These are phyloP conservation scores for Linnemannia hyalina DNA, from an alignment of 192 early-diverging fungal species.

Conservation along the genomic window DNA sequence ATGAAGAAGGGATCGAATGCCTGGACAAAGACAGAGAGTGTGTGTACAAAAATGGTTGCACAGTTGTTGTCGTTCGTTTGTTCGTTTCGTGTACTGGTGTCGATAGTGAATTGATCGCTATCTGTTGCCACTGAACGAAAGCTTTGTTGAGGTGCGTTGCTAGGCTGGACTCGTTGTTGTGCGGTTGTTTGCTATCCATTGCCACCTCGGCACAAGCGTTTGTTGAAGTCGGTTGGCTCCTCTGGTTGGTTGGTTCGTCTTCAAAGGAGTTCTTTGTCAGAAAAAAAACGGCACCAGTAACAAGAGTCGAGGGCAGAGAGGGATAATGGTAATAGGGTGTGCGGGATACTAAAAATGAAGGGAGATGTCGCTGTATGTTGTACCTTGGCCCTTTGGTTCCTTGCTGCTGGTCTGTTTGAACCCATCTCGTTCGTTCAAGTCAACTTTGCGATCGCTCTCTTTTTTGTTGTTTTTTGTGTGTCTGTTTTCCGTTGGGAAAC, in stretches of 20 bases:
- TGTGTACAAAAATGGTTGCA: not conserved
- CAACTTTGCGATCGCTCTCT: not conserved
- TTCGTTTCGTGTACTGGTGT: not conserved
- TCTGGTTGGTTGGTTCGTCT: not conserved
- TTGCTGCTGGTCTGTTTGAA: constrained; percentile 47
- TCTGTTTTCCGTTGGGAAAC: not conserved
- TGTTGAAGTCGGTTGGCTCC: not conserved
- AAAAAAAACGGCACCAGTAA: not conserved
- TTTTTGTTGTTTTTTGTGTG: not conserved
- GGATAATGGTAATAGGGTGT: not conserved
- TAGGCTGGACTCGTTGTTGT: not conserved
- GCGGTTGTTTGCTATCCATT: not conserved
- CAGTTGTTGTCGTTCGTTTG: not conserved
- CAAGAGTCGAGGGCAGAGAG: not conserved
- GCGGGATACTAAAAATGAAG: not conserved
- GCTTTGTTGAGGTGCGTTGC: too few species aligned
- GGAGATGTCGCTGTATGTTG: constrained; percentile 1
- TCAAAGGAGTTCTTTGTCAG: not conserved
- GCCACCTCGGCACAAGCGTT: too few species aligned
- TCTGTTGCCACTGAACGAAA: not conserved
- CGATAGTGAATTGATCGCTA: not conserved
- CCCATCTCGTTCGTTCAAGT: constrained; percentile 22
- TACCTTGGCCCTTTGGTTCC: constrained; percentile 55
- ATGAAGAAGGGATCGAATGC: constrained; percentile 8
- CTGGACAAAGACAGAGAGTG: not conserved